Evolutionary conservation across 2,329 filamentous ascomycete genomes (phyloP), one percentile per base, ranked within the genome.

Genomic region (Verticillium klebahnii): DNA sequence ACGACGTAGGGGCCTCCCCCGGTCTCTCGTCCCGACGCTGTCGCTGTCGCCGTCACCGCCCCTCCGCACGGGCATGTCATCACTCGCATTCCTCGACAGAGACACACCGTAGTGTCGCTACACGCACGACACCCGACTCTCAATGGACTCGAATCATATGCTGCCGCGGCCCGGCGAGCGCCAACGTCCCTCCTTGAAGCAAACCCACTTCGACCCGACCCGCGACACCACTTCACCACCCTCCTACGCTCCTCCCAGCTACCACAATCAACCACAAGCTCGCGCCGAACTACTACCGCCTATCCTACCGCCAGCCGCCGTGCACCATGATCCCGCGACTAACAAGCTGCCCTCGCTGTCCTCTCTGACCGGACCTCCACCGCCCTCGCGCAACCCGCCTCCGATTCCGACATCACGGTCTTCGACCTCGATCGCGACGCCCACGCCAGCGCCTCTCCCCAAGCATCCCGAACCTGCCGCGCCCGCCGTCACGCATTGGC

Each of bases 61-160:
- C n/a, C 36, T 19, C 37, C 57, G 58, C 58, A 29, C 36, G 39
- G 40, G 50, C 58, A 59, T 59, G 58, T 54, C 58, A 59, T 59
- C 40, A 50, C 40, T 54, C 23, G 58, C 58, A 54, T 59, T 59
- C 58, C 58, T 45, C 29, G 57, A 39, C 57, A n/a, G 25, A 31
- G 57, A 58, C 36, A 58, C 57, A 40, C 39, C 23, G 36, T 58
- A 58, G 57, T 50, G 40, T n/a, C 12, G 40, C 19, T n/a, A 50
- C 40, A 50, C 19, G 11, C 6, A 9, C n/a, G 40, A 50, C 40
- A 19, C 40, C n/a, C 40, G 19, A 23, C 54, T 14, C 54, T 34
- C 50, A 52, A 78, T 78, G 74, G 78, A 78, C 68, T 73, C 74
- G 65, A 76, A 76, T 80, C 80, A 80, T 78, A 80, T 81, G 78